These are phyloP conservation scores for Cryomyces minteri DNA, from an alignment of 495 filamentous ascomycete genomes.

Conservation along the genomic window DNA sequence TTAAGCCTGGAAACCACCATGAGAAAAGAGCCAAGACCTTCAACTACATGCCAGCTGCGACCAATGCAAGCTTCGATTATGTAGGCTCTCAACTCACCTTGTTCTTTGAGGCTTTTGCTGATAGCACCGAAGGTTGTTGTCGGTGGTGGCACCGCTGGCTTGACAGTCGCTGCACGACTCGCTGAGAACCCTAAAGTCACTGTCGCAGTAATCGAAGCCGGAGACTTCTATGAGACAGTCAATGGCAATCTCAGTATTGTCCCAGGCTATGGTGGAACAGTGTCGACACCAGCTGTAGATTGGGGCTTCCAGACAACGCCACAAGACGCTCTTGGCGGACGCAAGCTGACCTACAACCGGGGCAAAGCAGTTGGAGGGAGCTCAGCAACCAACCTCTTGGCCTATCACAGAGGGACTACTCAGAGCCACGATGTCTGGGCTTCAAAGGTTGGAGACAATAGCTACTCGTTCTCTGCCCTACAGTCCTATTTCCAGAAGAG, in stretches of 20 bases:
- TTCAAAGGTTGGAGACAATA: too few relatives aligned
- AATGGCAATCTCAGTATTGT: neutral
- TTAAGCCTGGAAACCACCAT: too few relatives aligned
- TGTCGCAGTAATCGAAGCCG: slow-evolving; percentile 13
- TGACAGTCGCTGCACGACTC: slow-evolving; percentile 10
- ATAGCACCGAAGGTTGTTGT: slow-evolving; percentile 5
- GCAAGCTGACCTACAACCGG: slow-evolving; percentile 10
- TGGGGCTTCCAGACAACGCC: slow-evolving; percentile 9
- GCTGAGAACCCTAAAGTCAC: slow-evolving; percentile 1
- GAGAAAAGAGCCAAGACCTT: too few relatives aligned
- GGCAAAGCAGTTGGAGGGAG: slow-evolving; percentile 12
- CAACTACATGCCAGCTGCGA: too few relatives aligned
- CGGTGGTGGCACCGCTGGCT: slow-evolving; percentile 15
- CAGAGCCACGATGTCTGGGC: too few relatives aligned
- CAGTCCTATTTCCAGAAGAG: too few relatives aligned
- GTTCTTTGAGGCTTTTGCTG: too few relatives aligned
- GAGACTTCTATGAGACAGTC: neutral
- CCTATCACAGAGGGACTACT: slow-evolving; percentile 11
- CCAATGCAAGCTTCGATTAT: too few relatives aligned
- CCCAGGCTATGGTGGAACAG: neutral
- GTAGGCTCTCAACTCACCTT: too few relatives aligned
- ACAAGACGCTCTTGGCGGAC: slow-evolving; percentile 1
- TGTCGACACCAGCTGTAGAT: slow-evolving; percentile 9
- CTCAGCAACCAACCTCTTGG: slow-evolving; percentile 10
- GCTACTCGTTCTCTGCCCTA: too few relatives aligned